Base-by-base conservation (phyloP, 192 early-diverging fungal species). In the Backusella morwellensis region DNA sequence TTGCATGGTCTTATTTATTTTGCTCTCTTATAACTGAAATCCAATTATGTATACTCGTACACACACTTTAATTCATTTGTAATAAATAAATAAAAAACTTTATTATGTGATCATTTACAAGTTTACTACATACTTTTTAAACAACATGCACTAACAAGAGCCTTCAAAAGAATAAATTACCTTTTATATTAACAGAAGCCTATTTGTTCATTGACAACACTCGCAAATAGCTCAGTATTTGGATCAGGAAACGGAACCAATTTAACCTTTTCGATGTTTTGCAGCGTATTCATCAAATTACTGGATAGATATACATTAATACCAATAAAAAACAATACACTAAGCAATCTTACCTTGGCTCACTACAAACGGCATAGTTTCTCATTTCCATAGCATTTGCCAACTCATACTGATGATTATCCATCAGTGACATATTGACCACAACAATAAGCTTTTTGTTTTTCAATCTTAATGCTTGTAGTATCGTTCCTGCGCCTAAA, bases 321-420 rank as follows among this genome's bases (percentile, higher is more conserved):
- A 36, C 9, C 35, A 38, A 69, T 9, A 23, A 19, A 69, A 69
- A 40, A 3, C 3, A 68, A 35, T 8, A 21, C 3, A 35, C 21
- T 12, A 34, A 66, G 63, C 8, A 19, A 67, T 1, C 72, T 34
- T 82, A 87, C 88, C 78, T 75, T 71, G 73, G 76, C 35, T 78
- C 76, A 8, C 77, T 78, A 75, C 78, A 87, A 15, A 91, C 76
- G 29, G 93, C 76, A 71, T 91, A 90, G 23, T 84, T 85, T 70
- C 87, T 76, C 0, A 75, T 67, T 6, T 88, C 86, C 69, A 98
- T 85, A 19, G 89, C 92, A 6, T 82, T 70, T 3, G 93, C 95
- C 56, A 98, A 86, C 80, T 98, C 95, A 35, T 67, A 59, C 81
- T 98, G 97, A 79, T 98, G 97, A 81, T 96, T 92, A 77, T 96